phyloP scores from a whole-genome alignment of 73 alveolate species.

The Tetrahymena thermophila region DNA sequence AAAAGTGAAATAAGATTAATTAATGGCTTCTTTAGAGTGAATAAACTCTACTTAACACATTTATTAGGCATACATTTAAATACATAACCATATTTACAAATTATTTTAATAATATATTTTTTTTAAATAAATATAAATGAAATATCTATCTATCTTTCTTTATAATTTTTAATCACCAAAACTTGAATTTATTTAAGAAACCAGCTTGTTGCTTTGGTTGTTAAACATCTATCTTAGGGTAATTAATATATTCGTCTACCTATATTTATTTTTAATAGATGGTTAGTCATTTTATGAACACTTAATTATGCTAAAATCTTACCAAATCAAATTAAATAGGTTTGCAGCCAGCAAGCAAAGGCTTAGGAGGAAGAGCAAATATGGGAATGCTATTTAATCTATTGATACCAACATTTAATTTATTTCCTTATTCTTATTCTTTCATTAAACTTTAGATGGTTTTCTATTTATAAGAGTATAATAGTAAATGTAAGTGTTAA shows the following conservation, averaged over 20 bases:
- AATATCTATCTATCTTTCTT: neutral
- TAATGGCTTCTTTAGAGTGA: neutral
- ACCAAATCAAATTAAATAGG: neutral
- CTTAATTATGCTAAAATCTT: neutral
- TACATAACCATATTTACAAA: neutral
- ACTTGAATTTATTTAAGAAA: neutral
- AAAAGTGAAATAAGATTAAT: too few species aligned
- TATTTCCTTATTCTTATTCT: neutral
- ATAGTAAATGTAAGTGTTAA: neutral
- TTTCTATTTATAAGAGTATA: neutral
- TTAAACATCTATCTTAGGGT: neutral
- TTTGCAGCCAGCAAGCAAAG: neutral
- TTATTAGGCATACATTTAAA: neutral
- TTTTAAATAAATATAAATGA: neutral
- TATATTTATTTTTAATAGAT: neutral
- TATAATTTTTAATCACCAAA: neutral
- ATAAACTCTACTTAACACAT: neutral
- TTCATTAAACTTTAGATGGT: neutral
- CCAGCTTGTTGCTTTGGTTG: neutral
- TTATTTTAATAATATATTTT: neutral
- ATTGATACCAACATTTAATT: neutral
- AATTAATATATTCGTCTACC: neutral
- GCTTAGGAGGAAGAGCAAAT: neutral
- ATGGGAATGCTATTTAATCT: neutral
- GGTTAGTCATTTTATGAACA: neutral